phyloP scores from a whole-genome alignment of 2,329 filamentous ascomycete genomes.

The Phialophora expanda region DNA sequence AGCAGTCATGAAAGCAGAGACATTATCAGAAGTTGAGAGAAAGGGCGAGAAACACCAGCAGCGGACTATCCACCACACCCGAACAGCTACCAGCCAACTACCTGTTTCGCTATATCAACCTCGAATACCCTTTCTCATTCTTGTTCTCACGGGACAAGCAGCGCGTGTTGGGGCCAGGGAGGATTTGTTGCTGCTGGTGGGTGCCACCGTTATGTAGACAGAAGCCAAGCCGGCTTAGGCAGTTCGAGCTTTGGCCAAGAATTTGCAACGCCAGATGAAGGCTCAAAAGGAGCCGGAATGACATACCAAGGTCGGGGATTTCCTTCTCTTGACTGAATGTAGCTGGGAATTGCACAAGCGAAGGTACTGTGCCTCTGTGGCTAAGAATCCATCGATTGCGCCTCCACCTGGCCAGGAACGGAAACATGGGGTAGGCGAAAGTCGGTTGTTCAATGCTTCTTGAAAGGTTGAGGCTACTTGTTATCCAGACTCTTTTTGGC shows the following conservation, averaged over 20 bases:
- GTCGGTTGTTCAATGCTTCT: neutral
- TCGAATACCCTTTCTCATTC: neutral
- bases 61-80: neutral
- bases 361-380: neutral
- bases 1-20: neutral
- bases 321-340: neutral
- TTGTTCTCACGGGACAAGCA: neutral
- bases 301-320: neutral
- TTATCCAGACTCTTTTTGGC: conserved; percentile 19
- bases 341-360: neutral
- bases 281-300: too few relatives aligned
- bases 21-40: neutral
- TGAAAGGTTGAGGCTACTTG: neutral
- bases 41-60: neutral
- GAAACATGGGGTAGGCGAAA: conserved; percentile 6
- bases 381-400: neutral
- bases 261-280: neutral
- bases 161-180: neutral
- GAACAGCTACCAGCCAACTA: neutral
- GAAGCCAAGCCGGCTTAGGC: neutral
- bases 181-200: neutral
- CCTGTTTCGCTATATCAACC: neutral
- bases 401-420: conserved; percentile 2
- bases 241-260: neutral
- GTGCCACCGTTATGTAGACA: neutral